These are phyloP conservation scores for Cladosporium sphaerospermum DNA, from an alignment of 2,329 filamentous ascomycete species.

Conservation along the genomic window DNA sequence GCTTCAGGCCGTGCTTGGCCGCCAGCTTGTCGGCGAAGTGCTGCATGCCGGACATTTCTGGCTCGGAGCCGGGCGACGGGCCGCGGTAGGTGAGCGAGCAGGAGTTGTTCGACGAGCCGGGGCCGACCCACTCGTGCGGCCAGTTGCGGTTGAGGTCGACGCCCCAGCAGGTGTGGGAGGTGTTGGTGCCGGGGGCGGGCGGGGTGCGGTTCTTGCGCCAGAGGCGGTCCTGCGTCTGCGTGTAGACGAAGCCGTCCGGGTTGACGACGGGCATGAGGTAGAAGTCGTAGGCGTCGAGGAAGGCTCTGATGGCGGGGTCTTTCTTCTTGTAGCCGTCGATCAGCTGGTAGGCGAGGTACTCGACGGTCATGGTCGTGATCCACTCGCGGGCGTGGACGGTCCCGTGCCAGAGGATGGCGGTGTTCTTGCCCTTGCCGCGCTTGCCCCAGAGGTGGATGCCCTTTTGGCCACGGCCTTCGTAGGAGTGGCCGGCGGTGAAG, in stretches of 20 bases:
- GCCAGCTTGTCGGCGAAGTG: slow-evolving; percentile 12
- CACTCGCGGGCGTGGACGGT: slow-evolving; percentile 21
- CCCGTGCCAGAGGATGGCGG: slow-evolving; percentile 20
- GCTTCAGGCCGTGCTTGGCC: slow-evolving; percentile 35
- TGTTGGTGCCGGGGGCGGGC: slow-evolving; percentile 18
- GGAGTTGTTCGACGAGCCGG: slow-evolving; percentile 46
- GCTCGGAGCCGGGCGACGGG: slow-evolving; percentile 35
- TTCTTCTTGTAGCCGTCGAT: slow-evolving; percentile 20
- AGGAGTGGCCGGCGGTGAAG: slow-evolving; percentile 18
- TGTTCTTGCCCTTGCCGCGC: slow-evolving; percentile 15
- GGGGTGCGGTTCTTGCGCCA: slow-evolving; percentile 57
- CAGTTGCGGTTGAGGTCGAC: slow-evolving; percentile 56
- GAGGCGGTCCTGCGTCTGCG: slow-evolving; percentile 50
- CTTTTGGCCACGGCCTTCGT: slow-evolving; percentile 20
- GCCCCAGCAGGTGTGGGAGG: slow-evolving; percentile 40
- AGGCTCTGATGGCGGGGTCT: slow-evolving; percentile 12
- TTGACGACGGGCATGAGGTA: slow-evolving; percentile 23
- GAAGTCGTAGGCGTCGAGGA: slow-evolving; percentile 19
- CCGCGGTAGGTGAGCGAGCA: slow-evolving; percentile 45
- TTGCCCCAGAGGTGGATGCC: slow-evolving; percentile 22
- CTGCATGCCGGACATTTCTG: slow-evolving; percentile 37
- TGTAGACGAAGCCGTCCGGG: slow-evolving; percentile 50
- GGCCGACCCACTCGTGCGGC: slow-evolving; percentile 41
- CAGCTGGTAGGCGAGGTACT: slow-evolving; percentile 22
- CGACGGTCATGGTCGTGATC: slow-evolving; percentile 23